A percentile compares a stretch with the other conserved stretches of the same genome.
phyloP scores from a whole-genome alignment of 2,329 filamentous ascomycete genomes.

The Claviceps digitariae region DNA sequence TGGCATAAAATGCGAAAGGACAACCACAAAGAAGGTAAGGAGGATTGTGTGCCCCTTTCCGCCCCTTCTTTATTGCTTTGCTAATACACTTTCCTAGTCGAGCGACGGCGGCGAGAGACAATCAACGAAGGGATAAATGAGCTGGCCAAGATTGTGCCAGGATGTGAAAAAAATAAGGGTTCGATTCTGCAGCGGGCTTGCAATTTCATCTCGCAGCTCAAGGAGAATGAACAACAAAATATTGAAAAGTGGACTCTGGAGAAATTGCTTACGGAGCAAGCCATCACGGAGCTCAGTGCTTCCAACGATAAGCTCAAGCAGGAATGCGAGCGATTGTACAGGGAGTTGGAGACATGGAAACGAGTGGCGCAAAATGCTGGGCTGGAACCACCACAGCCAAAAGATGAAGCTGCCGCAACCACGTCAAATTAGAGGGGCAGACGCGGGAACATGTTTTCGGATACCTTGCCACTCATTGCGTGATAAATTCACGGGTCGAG shows the following conservation, averaged over 20 bases:
- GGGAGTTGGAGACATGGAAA: conserved; percentile 70
- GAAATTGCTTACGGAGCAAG: conserved; percentile 80
- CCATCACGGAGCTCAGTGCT: conserved; percentile 73
- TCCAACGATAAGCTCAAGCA: conserved; percentile 79
- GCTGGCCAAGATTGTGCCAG: conserved; percentile 91
- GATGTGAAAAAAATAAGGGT: conserved; percentile 98
- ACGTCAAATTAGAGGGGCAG: conserved; percentile 17
- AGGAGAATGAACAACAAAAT: conserved; percentile 86
- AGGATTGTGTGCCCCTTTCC: conserved; percentile 11
- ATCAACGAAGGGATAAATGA: conserved; percentile 99
- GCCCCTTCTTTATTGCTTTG: not conserved
- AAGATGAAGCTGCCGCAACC: conserved; percentile 19
- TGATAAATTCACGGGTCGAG: no score
- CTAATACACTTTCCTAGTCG: conserved; percentile 46
- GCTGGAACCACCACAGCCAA: conserved; percentile 29
- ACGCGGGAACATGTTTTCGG: no score
- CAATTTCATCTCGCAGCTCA: conserved; percentile 85
- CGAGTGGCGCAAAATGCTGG: conserved; percentile 49
- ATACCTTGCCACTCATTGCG: no score
- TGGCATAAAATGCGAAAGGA: conserved; percentile 97
- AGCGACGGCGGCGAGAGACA: conserved; percentile 88
- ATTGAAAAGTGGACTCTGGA: conserved; percentile 89
- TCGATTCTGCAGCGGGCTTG: conserved; percentile 90
- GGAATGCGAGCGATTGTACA: conserved; percentile 65
- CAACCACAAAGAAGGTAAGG: conserved; percentile 93